Conservation (phyloP, 768 basidiomycete genomes). For the Agaricus blazei region DNA sequence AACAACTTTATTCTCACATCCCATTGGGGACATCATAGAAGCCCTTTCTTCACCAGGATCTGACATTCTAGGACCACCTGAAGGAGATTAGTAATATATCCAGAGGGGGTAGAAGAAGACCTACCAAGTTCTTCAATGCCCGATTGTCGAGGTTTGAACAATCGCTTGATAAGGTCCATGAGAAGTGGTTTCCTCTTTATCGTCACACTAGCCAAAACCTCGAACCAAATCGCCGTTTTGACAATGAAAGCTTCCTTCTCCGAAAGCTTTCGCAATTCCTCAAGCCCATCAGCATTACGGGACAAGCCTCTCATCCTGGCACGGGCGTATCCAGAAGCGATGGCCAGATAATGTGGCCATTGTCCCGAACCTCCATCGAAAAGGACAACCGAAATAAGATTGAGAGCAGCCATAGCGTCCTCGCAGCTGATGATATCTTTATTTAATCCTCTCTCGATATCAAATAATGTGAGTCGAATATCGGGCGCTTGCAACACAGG, state of each 20-base stretch:
- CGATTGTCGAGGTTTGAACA: slow-evolving; percentile 47
- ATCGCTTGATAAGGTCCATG: slow-evolving; percentile 43
- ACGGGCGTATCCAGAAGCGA: slow-evolving; percentile 55
- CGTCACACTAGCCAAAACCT: slow-evolving; percentile 77
- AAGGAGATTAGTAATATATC: no score
- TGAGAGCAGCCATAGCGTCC: slow-evolving; percentile 75
- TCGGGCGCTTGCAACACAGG: slow-evolving; percentile 11
- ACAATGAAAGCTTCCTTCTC: slow-evolving; percentile 66
- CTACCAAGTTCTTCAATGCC: slow-evolving; percentile 25
- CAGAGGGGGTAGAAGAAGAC: no score
- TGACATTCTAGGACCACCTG: background rate
- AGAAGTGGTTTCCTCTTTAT: slow-evolving; percentile 55
- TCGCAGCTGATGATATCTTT: slow-evolving; percentile 29
- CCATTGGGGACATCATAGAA: slow-evolving; percentile 83
- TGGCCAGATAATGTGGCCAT: slow-evolving; percentile 63
- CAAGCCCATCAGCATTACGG: slow-evolving; percentile 31
- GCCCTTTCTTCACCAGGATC: slow-evolving; percentile 23
- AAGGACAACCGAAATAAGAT: slow-evolving; percentile 70
- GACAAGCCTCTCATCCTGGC: slow-evolving; percentile 32
- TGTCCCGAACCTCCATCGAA: slow-evolving; percentile 71
- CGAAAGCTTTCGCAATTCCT: slow-evolving; percentile 35
- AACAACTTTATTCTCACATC: slow-evolving; percentile 75
- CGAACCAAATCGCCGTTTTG: slow-evolving; percentile 85
- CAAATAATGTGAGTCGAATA: slow-evolving; percentile 17
- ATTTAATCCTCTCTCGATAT: slow-evolving; percentile 19